These are phyloP conservation scores for Leccinellum rugosiceps DNA, from an alignment of 768 basidiomycete genomes.

Conservation along the genomic window DNA sequence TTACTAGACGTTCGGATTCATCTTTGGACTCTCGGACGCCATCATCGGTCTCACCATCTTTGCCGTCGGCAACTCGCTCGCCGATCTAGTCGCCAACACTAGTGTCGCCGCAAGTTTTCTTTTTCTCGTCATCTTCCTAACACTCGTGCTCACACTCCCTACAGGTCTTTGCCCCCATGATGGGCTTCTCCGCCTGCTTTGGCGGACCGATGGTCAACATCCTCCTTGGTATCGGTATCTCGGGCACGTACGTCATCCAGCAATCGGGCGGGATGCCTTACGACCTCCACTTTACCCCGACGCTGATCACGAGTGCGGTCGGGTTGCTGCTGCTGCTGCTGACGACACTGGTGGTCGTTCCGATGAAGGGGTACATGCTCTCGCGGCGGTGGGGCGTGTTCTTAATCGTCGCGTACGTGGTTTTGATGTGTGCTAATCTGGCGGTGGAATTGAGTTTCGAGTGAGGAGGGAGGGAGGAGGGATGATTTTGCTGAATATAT, in stretches of 20 bases:
- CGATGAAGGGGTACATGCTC: conserved; percentile 78
- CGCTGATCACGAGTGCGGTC: conserved; percentile 77
- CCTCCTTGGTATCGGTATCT: conserved; percentile 86
- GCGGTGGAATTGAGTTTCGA: conserved; percentile 59
- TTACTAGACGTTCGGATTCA: conserved; percentile 80
- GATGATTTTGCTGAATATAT: neutral
- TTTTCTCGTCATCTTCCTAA: neutral
- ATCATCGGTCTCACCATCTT: conserved; percentile 97
- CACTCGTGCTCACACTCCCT: neutral
- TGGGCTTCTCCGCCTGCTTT: conserved; percentile 95
- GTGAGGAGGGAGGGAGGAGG: neutral
- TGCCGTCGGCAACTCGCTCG: conserved; percentile 93
- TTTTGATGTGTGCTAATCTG: conserved; percentile 77
- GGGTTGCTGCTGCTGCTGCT: conserved; percentile 78
- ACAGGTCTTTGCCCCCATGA: conserved; percentile 82
- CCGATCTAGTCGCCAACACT: conserved; percentile 96
- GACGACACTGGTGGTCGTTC: conserved; percentile 79
- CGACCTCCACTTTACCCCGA: conserved; percentile 73
- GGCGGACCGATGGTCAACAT: conserved; percentile 93
- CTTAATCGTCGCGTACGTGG: conserved; percentile 68
- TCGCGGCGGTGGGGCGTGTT: conserved; percentile 80
- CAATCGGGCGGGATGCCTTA: conserved; percentile 56
- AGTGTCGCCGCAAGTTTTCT: conserved; percentile 72
- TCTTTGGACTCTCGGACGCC: conserved; percentile 94
- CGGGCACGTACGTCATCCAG: conserved; percentile 81